Conservation (phyloP, 1,284 basidiomycete genomes). For the Ustilago cynodontis region DNA sequence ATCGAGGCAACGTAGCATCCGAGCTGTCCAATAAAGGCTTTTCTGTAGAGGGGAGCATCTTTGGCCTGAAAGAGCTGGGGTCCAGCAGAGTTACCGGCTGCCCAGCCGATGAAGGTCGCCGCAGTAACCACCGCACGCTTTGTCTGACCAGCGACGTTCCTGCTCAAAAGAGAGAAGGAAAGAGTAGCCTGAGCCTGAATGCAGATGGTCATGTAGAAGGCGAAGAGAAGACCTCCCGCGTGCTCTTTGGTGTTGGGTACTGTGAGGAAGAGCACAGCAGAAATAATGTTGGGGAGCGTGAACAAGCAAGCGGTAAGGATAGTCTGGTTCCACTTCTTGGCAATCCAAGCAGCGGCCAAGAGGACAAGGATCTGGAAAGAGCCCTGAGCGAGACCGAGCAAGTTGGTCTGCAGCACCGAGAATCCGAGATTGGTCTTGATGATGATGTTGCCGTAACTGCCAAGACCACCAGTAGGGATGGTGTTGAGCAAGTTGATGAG, state of each 20-base stretch:
- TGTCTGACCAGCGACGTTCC: conserved; percentile 71
- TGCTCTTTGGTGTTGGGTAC: conserved; percentile 37
- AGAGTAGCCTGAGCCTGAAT: conserved; percentile 52
- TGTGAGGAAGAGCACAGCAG: conserved; percentile 62
- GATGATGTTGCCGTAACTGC: conserved; percentile 73
- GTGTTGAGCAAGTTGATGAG: conserved; percentile 74
- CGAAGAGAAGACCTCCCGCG: conserved; percentile 44
- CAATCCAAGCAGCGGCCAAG: conserved; percentile 35
- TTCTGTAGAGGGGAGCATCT: conserved; percentile 48
- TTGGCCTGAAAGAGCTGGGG: conserved; percentile 59
- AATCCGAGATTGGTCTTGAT: conserved; percentile 67
- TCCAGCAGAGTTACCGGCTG: conserved; percentile 54
- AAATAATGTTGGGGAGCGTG: conserved; percentile 54
- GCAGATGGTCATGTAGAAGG: conserved; percentile 45
- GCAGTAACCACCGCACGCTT: conserved; percentile 53
- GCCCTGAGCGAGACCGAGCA: conserved; percentile 63
- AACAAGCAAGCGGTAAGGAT: conserved; percentile 46
- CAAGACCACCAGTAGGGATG: conserved; percentile 73
- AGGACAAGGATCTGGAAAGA: conserved; percentile 49
- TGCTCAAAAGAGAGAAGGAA: conserved; percentile 70
- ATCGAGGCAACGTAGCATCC: conserved; percentile 74
- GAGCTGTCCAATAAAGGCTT: conserved; percentile 74
- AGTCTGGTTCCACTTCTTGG: conserved; percentile 64
- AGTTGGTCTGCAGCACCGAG: conserved; percentile 56
- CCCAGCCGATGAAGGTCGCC: conserved; percentile 56